Percentiles rank a stretch among this genome's conserved stretches.
These are phyloP conservation scores for Magnolia officinalis DNA, from an alignment of 164 flowering plant species.

Conservation along the genomic window DNA sequence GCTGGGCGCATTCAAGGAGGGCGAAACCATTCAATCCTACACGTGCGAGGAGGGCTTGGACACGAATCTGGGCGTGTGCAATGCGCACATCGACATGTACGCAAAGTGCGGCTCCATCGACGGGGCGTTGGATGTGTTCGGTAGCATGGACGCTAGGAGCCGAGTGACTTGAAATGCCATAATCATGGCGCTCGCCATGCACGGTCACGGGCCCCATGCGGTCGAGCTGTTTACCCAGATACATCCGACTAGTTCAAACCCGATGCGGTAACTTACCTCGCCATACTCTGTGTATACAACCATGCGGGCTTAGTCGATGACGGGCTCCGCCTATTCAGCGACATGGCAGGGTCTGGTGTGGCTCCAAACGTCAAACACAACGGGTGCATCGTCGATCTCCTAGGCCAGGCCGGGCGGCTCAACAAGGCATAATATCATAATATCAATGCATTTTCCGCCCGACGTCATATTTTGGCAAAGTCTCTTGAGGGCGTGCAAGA, in stretches of 20 bases:
- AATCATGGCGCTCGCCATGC: constrained; percentile 75
- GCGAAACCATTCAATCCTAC: constrained; percentile 42
- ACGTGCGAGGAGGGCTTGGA: constrained; percentile 40
- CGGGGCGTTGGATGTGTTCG: constrained; percentile 50
- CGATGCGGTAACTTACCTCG: constrained; percentile 68
- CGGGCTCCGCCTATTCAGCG: constrained; percentile 51
- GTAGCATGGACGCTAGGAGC: constrained; percentile 38
- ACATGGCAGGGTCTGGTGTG: constrained; percentile 45
- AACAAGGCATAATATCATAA: constrained; percentile 56
- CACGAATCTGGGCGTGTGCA: constrained; percentile 61
- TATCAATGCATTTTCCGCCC: constrained; percentile 54
- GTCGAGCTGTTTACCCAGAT: constrained; percentile 55
- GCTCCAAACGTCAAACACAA: constrained; percentile 66
- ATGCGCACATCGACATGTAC: constrained; percentile 22
- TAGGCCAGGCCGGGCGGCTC: constrained; percentile 76
- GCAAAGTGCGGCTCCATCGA: constrained; percentile 74
- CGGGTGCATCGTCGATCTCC: constrained; percentile 75
- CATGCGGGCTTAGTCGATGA: constrained; percentile 81
- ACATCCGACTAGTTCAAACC: constrained; percentile 27
- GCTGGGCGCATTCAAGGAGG: constrained; percentile 59
- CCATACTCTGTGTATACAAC: constrained; percentile 70
- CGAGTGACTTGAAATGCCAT: constrained; percentile 81
- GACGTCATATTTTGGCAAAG: constrained; percentile 86
- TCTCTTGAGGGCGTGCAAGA: constrained; percentile 72
- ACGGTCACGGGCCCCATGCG: constrained; percentile 57